phyloP scores from a whole-genome alignment of 129 eudicot genomes.

The Silybum marianum region DNA sequence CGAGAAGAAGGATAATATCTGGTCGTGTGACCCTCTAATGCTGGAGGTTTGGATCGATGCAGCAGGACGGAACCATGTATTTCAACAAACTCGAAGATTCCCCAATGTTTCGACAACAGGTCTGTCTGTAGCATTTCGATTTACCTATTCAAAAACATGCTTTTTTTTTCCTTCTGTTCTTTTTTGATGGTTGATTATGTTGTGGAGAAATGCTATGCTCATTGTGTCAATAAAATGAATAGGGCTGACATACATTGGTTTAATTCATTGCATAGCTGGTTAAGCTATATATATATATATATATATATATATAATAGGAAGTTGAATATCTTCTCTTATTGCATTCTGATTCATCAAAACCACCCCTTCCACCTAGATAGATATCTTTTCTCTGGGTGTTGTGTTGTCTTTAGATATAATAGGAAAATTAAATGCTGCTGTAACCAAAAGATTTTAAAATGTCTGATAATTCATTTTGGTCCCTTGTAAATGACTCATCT shows the following conservation, averaged over 20 bases:
- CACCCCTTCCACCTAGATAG: too few species aligned
- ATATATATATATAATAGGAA: background rate
- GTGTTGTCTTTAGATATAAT: too few species aligned
- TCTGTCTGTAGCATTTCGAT: constrained; percentile 14
- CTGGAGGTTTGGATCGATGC: constrained; percentile 36
- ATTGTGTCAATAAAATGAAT: background rate
- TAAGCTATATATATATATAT: background rate
- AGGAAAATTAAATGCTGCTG: too few species aligned
- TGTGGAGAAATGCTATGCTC: constrained; percentile 11
- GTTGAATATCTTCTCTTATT: background rate
- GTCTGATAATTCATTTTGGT: too few species aligned
- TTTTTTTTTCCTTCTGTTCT: background rate
- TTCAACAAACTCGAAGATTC: constrained; percentile 90
- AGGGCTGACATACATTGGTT: background rate
- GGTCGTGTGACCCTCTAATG: constrained; percentile 9
- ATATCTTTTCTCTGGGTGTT: too few species aligned
- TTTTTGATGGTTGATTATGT: constrained; percentile 7
- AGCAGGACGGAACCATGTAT: constrained; percentile 56
- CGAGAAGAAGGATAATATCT: background rate
- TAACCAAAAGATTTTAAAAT: too few species aligned
- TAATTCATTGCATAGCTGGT: background rate
- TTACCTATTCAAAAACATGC: constrained; percentile 1
- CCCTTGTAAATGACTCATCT: background rate
- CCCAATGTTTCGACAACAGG: constrained; percentile 95
- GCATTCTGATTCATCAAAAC: background rate